These are phyloP conservation scores for Vitis amurensis DNA, from an alignment of 164 flowering plant species.

Conservation along the genomic window DNA sequence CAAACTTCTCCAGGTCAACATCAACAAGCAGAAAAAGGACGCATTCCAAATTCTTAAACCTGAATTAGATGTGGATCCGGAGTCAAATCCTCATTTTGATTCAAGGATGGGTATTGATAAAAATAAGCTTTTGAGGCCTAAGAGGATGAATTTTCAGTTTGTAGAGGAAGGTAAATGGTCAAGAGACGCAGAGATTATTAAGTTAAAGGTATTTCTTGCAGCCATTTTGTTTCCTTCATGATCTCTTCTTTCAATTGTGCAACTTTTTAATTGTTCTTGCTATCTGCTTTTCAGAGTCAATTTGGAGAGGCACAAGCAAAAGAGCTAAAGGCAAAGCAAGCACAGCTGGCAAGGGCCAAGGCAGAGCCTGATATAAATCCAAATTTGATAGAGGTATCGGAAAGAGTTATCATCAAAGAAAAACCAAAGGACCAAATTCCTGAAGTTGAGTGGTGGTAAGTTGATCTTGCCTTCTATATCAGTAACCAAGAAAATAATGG, in stretches of 20 bases:
- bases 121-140: slow-evolving; percentile 82
- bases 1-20: slow-evolving; percentile 75
- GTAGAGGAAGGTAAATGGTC: slow-evolving; percentile 99
- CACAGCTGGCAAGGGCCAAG: slow-evolving; percentile 86
- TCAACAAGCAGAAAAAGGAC: slow-evolving; percentile 96
- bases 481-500: not conserved
- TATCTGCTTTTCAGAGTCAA: slow-evolving; percentile 55
- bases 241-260: not conserved
- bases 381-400: slow-evolving; percentile 90
- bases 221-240: not conserved
- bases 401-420: slow-evolving; percentile 75
- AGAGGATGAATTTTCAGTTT: slow-evolving; percentile 86
- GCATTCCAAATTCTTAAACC: slow-evolving; percentile 95
- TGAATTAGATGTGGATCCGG: slow-evolving; percentile 84
- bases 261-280: not conserved
- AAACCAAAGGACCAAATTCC: slow-evolving; percentile 89
- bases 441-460: slow-evolving; percentile 96
- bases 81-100: slow-evolving; percentile 87
- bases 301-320: slow-evolving; percentile 98
- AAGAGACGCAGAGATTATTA: slow-evolving; percentile 81
- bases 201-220: slow-evolving; percentile 67
- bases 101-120: slow-evolving; percentile 83
- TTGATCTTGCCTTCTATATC: slow-evolving; percentile 11
- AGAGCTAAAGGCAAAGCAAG: slow-evolving; percentile 88
- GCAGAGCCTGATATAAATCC: slow-evolving; percentile 94